Evolutionary conservation across 164 flowering plant species (phyloP).

Genomic region (Protea cynaroides): DNA sequence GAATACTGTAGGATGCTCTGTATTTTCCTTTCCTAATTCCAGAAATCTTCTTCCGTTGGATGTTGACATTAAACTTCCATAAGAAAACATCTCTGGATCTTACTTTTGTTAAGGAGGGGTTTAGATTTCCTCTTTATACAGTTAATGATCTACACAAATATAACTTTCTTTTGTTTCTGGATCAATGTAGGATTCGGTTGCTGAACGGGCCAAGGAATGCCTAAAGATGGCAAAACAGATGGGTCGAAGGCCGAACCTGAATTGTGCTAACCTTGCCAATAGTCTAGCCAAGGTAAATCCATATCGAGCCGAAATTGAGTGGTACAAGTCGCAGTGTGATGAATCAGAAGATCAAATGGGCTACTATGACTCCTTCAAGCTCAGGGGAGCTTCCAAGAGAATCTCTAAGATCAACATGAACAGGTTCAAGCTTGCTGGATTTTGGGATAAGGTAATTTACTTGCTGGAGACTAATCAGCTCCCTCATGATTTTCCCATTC

Average conservation of each 20-base stretch:
- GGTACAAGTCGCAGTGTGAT: conserved; percentile 73
- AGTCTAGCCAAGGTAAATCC: conserved; percentile 40
- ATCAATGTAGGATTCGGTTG: conserved; percentile 25
- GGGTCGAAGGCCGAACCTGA: conserved; percentile 46
- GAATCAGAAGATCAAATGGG: conserved; percentile 49
- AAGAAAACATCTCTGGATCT: too few relatives aligned
- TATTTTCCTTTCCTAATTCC: too few relatives aligned
- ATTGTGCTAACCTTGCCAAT: conserved; percentile 46
- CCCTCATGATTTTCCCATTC: conserved; percentile 53
- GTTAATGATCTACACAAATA: too few relatives aligned
- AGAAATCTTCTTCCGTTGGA: too few relatives aligned
- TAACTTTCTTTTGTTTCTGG: neutral
- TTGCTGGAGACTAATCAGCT: conserved; percentile 57
- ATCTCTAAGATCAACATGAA: conserved; percentile 43
- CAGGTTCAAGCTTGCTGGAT: conserved; percentile 45
- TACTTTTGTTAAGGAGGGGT: neutral
- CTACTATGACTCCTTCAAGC: conserved; percentile 73
- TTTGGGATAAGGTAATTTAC: conserved; percentile 53
- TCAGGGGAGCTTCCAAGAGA: conserved; percentile 34
- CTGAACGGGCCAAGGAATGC: conserved; percentile 32
- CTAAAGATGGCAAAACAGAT: conserved; percentile 39
- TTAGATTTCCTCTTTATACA: neutral
- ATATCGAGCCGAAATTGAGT: conserved; percentile 63
- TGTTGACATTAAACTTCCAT: too few relatives aligned
- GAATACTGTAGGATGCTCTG: too few relatives aligned